Conservation (phyloP, 179 eudicot genomes). For the Carnegiea gigantea region DNA sequence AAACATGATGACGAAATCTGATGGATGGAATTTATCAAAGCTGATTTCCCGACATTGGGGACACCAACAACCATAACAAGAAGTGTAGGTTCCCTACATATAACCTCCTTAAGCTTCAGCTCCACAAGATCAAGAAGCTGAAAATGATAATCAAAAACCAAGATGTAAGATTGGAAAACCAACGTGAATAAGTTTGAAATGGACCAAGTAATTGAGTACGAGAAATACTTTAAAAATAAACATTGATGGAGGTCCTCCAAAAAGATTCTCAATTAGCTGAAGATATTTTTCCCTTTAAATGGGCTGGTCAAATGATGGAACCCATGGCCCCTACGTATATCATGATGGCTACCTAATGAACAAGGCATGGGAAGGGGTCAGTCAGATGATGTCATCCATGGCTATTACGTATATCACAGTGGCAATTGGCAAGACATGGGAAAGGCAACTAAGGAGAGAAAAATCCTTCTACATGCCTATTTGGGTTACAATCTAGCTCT, state of each 20-base stretch:
- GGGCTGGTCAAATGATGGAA: not conserved
- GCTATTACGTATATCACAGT: too few relatives aligned
- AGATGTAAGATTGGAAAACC: not conserved
- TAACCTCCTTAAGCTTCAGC: slow-evolving; percentile 81
- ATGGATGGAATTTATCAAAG: slow-evolving; percentile 80
- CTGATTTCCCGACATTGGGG: slow-evolving; percentile 98
- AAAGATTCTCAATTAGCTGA: not conserved
- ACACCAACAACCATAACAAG: slow-evolving; percentile 97
- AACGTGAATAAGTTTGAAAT: too few relatives aligned
- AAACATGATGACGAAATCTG: slow-evolving; percentile 74
- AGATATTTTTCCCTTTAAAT: too few relatives aligned
- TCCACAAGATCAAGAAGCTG: slow-evolving; percentile 87
- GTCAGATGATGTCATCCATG: not conserved
- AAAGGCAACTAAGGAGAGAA: too few relatives aligned
- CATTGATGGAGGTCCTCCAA: not conserved
- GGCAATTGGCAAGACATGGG: too few relatives aligned
- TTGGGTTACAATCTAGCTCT: too few relatives aligned
- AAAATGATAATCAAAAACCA: slow-evolving; percentile 26
- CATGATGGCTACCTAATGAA: not conserved
- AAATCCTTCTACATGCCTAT: too few relatives aligned
- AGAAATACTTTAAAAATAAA: not conserved
- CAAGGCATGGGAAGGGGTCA: not conserved
- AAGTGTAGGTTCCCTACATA: slow-evolving; percentile 82
- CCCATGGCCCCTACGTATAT: not conserved
- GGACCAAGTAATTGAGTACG: not conserved